Conservation (phyloP, 352 stramenopile genomes). For the Nothophytophthora sp. region DNA sequence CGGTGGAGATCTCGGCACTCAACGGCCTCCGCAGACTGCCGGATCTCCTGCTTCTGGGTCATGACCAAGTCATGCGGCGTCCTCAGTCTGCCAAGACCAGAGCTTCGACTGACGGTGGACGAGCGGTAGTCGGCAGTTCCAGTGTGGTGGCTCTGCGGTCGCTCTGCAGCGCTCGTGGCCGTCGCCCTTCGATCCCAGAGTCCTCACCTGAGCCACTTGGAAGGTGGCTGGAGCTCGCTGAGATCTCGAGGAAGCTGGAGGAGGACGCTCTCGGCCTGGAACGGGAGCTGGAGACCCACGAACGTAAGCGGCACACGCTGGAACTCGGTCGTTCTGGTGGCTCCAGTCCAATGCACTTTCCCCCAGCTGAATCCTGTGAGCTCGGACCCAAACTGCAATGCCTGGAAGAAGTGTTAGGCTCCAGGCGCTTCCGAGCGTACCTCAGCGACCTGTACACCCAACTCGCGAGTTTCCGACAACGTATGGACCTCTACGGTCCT, state of each 20-base stretch:
- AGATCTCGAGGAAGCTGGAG: slow-evolving; percentile 18
- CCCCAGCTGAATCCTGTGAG: slow-evolving; percentile 23
- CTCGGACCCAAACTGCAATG: slow-evolving; percentile 45
- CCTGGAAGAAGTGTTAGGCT: slow-evolving; percentile 55
- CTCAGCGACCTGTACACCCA: slow-evolving; percentile 41
- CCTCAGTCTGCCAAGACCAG: slow-evolving; percentile 17
- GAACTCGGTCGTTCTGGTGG: not conserved
- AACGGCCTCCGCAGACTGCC: slow-evolving; percentile 21
- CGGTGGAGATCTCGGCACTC: slow-evolving; percentile 25
- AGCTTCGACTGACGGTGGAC: not conserved
- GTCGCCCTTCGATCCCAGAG: slow-evolving; percentile 10
- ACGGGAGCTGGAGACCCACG: slow-evolving; percentile 20
- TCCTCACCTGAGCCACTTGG: slow-evolving; percentile 10
- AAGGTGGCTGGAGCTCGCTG: slow-evolving; percentile 20
- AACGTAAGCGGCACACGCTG: slow-evolving; percentile 15
- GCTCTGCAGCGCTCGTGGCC: slow-evolving; percentile 11
- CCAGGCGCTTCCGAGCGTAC: slow-evolving; percentile 40
- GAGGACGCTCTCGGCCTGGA: slow-evolving; percentile 16
- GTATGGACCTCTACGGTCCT: slow-evolving; percentile 35
- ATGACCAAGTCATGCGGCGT: slow-evolving; percentile 1
- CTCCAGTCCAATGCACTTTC: slow-evolving; percentile 11
- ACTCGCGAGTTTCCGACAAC: slow-evolving; percentile 31
- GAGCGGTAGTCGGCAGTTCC: slow-evolving; percentile 7
- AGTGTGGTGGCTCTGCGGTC: slow-evolving; percentile 25
- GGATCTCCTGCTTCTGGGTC: slow-evolving; percentile 9